Percentiles rank a stretch among this genome's conserved stretches.
Evolutionary conservation across 257 asterid species (phyloP).

Genomic region (Handroanthus guayacan): DNA sequence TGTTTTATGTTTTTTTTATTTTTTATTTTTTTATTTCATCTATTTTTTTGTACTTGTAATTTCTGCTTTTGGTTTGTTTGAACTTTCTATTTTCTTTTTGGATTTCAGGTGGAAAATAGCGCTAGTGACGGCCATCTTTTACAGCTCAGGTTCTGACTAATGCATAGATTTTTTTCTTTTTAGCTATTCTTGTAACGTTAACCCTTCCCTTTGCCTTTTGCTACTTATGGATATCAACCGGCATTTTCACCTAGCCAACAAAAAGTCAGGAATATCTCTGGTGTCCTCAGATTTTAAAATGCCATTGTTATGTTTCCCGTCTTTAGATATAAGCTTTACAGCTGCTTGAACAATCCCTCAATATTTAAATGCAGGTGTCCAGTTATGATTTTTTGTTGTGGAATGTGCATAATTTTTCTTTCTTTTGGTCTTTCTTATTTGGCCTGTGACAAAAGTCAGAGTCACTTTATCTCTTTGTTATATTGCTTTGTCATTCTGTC

Average conservation of each 20-base stretch:
- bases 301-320: slow-evolving; percentile 3
- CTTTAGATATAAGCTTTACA: slow-evolving; percentile 14
- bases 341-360: slow-evolving; percentile 22
- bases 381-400: slow-evolving; percentile 19
- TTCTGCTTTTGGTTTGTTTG: slow-evolving; percentile 25
- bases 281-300: slow-evolving; percentile 27
- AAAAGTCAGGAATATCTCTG: background rate
- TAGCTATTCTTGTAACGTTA: slow-evolving; percentile 3
- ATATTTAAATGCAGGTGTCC: slow-evolving; percentile 16
- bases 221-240: background rate
- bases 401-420: slow-evolving; percentile 13
- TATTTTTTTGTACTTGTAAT: slow-evolving; percentile 24
- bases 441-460: slow-evolving; percentile 1
- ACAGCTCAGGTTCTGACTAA: slow-evolving; percentile 82
- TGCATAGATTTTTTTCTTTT: slow-evolving; percentile 23
- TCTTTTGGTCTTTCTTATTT: slow-evolving; percentile 12
- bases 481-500: background rate
- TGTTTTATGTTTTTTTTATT: no score
- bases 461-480: background rate
- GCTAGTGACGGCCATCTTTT: slow-evolving; percentile 87
- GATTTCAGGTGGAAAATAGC: slow-evolving; percentile 73
- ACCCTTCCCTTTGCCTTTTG: background rate
- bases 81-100: slow-evolving; percentile 30
- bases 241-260: background rate
- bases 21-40: slow-evolving; percentile 16